phyloP scores from a whole-genome alignment of 306 rosid species.

The Dicorynia guianensis region DNA sequence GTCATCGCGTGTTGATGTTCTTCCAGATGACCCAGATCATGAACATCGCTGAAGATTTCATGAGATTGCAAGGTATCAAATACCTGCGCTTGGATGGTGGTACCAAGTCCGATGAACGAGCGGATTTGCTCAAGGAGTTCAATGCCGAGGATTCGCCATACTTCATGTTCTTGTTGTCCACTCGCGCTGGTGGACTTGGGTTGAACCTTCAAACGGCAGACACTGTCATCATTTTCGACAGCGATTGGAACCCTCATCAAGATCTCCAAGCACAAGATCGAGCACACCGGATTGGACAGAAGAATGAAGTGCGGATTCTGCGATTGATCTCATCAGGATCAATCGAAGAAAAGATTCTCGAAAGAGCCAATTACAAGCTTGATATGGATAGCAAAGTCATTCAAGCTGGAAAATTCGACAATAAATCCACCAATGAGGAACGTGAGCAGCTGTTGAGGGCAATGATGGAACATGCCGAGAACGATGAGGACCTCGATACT shows the following conservation, averaged over 20 bases:
- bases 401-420: conserved; percentile 71
- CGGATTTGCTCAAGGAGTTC: conserved; percentile 56
- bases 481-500: too few relatives aligned
- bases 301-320: conserved; percentile 72
- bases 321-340: conserved; percentile 73
- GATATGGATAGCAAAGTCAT: conserved; percentile 77
- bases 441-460: too few relatives aligned
- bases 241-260: conserved; percentile 78
- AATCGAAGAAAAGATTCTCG: conserved; percentile 70
- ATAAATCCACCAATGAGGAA: conserved; percentile 75
- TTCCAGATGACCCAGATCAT: conserved; percentile 73
- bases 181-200: conserved; percentile 79
- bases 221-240: conserved; percentile 69
- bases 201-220: conserved; percentile 71
- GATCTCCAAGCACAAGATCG: conserved; percentile 80
- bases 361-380: conserved; percentile 76
- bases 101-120: conserved; percentile 69
- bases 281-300: conserved; percentile 73
- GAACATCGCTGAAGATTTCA: conserved; percentile 63
- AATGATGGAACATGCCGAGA: too few relatives aligned
- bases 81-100: conserved; percentile 70
- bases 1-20: conserved; percentile 69
- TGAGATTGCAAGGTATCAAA: conserved; percentile 59
- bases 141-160: conserved; percentile 64
- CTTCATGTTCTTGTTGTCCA: conserved; percentile 71